Evolutionary conservation across 768 basidiomycete genomes (phyloP), one percentile per base, ranked within the genome.

Genomic region (Termitomyces bulborhizus): DNA sequence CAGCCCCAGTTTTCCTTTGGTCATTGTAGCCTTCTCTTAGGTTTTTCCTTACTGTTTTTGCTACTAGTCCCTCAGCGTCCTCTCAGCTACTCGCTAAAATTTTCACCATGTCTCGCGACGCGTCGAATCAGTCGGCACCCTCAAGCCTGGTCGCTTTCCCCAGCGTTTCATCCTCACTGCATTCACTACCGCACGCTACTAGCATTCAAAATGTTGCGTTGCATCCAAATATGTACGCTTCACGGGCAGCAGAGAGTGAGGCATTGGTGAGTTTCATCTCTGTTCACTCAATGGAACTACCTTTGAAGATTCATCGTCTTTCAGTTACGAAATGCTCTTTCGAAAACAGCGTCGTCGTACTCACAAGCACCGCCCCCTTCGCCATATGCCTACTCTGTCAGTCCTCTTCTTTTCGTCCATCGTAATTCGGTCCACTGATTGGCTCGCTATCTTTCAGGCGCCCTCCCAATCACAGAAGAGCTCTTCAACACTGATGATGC

Each of bases 201-300:
- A 86, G 79, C 69, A 75, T 91, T 50, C 78, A 81, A 61, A 76
- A 76, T 62, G 77, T 91, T 29, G 72, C 81, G 0, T 72, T 91
- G 1, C 88, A 90, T 69, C 82, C 81, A 1, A 79, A 74, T 63
- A 83, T 86, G 84, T 86, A 85, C 64, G 81, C 83, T 1, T 79
- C 81, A 55, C 79, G 81, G 36, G 81, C 82, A 34, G 81, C 83
- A 4, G 82, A 88, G 68, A 88, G 88, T 62, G 83, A 90, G 69
- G 86, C 85, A 40, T 88, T 90, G 80, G 88, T 88, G 41, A 54
- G 71, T 64, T 27, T 42, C 2, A 5, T 37, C 34, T 27, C 40
- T 55, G 42, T 12, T 12, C 39, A 1, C 31, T 42, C 21, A 21
- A 27, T 41, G 32, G n/a, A 26, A 52, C 34, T 21, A 40, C 11